phyloP scores from a whole-genome alignment of 73 alveolate genomes.

The Tetrahymena elliotti region DNA sequence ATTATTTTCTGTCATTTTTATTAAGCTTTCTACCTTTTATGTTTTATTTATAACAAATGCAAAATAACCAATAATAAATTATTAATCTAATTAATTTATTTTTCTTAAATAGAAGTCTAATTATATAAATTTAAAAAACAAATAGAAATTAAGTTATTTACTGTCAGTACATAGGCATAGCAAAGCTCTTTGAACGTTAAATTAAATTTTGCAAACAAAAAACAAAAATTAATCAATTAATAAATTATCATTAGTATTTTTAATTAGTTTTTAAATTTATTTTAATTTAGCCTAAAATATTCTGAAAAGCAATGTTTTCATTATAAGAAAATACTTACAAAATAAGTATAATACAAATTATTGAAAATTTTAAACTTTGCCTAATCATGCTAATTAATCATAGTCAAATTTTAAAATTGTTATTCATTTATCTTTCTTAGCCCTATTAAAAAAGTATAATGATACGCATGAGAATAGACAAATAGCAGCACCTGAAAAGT shows the following conservation, averaged over 20 bases:
- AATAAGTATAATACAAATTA: too few species aligned
- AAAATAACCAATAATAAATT: not conserved
- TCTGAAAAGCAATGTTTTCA: too few species aligned
- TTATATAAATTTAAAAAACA: not conserved
- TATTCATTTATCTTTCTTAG: not conserved
- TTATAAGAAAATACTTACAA: too few species aligned
- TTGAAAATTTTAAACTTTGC: too few species aligned
- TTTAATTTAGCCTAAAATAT: too few species aligned
- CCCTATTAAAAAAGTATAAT: not conserved
- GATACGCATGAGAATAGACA: constrained; percentile 11
- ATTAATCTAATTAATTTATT: not conserved
- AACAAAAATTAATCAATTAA: too few species aligned
- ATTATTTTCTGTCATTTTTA: not conserved
- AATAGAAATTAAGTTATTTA: not conserved
- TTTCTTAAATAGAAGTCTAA: not conserved
- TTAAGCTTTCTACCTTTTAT: not conserved
- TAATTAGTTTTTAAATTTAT: too few species aligned
- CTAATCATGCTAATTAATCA: too few species aligned
- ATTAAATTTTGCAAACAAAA: too few species aligned
- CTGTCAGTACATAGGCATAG: not conserved
- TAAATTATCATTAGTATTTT: not conserved
- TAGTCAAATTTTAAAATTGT: too few species aligned
- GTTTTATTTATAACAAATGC: not conserved
- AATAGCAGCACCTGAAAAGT: constrained; percentile 36
- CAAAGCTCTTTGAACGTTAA: not conserved